Evolutionary conservation across 2,329 filamentous ascomycete genomes (phyloP).

Genomic region (Coniochaeta hoffmannii): DNA sequence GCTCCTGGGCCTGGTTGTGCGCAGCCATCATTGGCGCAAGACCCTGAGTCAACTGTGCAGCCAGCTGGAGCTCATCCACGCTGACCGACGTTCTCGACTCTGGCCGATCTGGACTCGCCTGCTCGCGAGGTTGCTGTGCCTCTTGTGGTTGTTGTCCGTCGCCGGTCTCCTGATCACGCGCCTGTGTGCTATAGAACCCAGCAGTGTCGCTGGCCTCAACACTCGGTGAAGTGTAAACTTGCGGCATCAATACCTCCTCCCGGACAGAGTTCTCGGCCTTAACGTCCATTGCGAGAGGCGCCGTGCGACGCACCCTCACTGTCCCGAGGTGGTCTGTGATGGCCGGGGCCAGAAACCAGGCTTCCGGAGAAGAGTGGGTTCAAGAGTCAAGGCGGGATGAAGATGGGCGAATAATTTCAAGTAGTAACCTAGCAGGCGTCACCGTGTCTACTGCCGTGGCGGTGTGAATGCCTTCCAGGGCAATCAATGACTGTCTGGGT

Average conservation of each 20-base stretch:
- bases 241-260: slow-evolving; percentile 27
- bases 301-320: neutral
- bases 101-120: slow-evolving; percentile 33
- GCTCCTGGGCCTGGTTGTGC: slow-evolving; percentile 25
- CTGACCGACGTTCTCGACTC: slow-evolving; percentile 32
- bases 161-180: slow-evolving; percentile 14
- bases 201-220: slow-evolving; percentile 34
- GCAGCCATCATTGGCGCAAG: slow-evolving; percentile 41
- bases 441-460: neutral
- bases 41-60: slow-evolving; percentile 49
- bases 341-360: neutral
- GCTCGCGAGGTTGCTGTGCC: slow-evolving; percentile 11
- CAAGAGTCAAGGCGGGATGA: no score
- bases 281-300: slow-evolving; percentile 16
- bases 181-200: slow-evolving; percentile 35
- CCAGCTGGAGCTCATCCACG: slow-evolving; percentile 49
- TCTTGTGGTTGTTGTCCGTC: slow-evolving; percentile 2
- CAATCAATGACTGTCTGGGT: neutral
- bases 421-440: neutral
- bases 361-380: no score
- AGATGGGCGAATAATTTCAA: neutral
- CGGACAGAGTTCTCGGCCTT: slow-evolving; percentile 26
- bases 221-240: slow-evolving; percentile 37
- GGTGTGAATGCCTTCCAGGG: neutral
- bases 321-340: neutral